Evolutionary conservation across 108 stramenopile genomes (phyloP).

Genomic region (Stephanodiscus minutulus): DNA sequence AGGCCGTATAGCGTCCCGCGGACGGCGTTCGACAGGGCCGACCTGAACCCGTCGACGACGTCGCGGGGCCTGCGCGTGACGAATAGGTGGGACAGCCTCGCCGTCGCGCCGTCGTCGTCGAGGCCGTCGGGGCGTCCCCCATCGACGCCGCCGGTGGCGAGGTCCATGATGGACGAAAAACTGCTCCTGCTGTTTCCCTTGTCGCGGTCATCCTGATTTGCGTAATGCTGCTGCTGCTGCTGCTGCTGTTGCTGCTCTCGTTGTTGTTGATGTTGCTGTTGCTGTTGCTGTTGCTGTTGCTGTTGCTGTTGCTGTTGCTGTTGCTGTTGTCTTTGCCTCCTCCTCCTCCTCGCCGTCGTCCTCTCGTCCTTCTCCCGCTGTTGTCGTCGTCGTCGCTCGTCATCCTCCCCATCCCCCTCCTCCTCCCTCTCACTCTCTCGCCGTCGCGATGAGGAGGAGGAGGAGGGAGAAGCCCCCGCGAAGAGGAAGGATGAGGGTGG

Average conservation of each 20-base stretch:
- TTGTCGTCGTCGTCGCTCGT: neutral
- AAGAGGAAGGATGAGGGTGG: too few species aligned
- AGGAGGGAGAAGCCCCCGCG: neutral
- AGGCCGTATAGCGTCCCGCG: constrained; percentile 33
- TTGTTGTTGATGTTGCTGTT: neutral
- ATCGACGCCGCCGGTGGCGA: neutral
- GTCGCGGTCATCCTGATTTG: neutral
- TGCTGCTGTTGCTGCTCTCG: neutral
- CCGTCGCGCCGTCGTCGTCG: neutral
- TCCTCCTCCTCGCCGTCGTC: neutral
- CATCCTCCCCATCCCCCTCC: neutral
- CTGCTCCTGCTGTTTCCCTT: neutral
- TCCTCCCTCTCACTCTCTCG: neutral
- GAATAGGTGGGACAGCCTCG: constrained; percentile 14
- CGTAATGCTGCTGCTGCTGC: neutral
- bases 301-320: too few species aligned
- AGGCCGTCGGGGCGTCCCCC: neutral
- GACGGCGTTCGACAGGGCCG: constrained; percentile 23
- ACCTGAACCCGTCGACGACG: constrained; percentile 25
- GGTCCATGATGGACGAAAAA: neutral
- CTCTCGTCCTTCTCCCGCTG: too few species aligned
- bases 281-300: too few species aligned
- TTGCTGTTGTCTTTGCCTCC: neutral
- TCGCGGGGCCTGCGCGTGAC: constrained; percentile 31
- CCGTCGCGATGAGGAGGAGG: neutral